Base-by-base conservation (phyloP, 257 asterid genomes). In the Coffea canephora region DNA sequence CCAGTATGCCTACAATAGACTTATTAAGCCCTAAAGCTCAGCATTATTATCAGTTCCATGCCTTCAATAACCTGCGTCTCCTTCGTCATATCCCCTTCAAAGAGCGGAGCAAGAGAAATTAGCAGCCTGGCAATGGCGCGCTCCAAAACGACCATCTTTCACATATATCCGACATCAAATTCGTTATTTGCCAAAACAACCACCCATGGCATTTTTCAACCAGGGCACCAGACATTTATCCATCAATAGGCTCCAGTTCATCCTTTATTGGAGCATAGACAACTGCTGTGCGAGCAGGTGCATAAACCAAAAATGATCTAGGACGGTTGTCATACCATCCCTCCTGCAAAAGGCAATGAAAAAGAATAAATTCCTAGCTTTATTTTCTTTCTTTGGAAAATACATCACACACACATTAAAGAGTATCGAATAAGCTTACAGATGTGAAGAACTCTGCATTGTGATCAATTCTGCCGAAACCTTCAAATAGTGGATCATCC, bases 271-370 rank as follows among this genome's bases (percentile, higher is more conserved):
- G 89, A 36, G 94, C 97, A 79, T 92, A 95, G 50, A 93, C 97
- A 66, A 88, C 97, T 61, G 94, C 99, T 7, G 99, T 93, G 79
- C 98, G 93, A 71, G 91, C 87, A 68, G 98, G 99, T 72, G 98
- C 91, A 46, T 95, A 95, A 49, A 92, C 86, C 87, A 85, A 66
- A 71, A 95, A 89, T 27, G 99, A 95, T 45, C 90, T 86, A 69
- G 98, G 99, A 67, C 99, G 87, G 27, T 86, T 87, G 78, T 93
- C 97, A 39, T 84, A 90, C 90, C 77, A 61, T 64, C 87, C 91
- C 54, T 89, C 98, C 99, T 95, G 93, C 54, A 66, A 21, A 21
- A 15, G 81, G 49, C 66, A 65, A 48, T 0, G 6, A 64, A 31
- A 31, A 14, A 3, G 74, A 48, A 27, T 5, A 19, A 16, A 71